A percentile compares a stretch with the other conserved stretches of the same genome.
Evolutionary conservation across 164 flowering plant species (phyloP).

Genomic region (Berberis thunbergii): DNA sequence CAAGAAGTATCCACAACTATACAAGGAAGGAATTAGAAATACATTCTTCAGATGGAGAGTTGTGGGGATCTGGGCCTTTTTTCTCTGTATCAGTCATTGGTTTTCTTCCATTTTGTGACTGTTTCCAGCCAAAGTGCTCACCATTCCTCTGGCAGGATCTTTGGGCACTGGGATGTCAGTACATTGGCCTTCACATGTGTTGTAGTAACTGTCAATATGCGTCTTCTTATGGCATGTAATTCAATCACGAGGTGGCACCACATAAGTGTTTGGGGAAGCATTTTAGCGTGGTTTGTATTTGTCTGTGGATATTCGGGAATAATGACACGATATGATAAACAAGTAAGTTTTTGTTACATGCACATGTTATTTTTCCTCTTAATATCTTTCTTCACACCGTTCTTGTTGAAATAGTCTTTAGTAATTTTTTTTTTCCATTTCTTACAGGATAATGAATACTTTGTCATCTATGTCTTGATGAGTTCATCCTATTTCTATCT

Average conservation of each 20-base stretch:
- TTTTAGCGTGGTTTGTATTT: slow-evolving; percentile 80
- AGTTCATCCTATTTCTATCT: slow-evolving; percentile 77
- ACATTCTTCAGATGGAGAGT: slow-evolving; percentile 80
- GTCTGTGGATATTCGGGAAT: slow-evolving; percentile 70
- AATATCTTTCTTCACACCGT: too few relatives aligned
- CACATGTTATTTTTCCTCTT: too few relatives aligned
- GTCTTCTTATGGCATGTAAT: slow-evolving; percentile 77
- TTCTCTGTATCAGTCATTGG: slow-evolving; percentile 71
- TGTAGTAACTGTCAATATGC: slow-evolving; percentile 82
- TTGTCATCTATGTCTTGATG: slow-evolving; percentile 71
- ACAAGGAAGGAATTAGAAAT: slow-evolving; percentile 80
- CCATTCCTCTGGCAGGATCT: slow-evolving; percentile 63
- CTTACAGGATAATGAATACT: slow-evolving; percentile 77
- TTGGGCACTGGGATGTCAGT: slow-evolving; percentile 97
- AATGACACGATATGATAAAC: slow-evolving; percentile 44
- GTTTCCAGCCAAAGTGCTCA: slow-evolving; percentile 42
- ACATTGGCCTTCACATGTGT: slow-evolving; percentile 86
- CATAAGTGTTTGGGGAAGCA: slow-evolving; percentile 82
- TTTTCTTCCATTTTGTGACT: slow-evolving; percentile 54
- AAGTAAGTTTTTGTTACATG: slow-evolving; percentile 28
- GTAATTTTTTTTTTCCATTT: slow-evolving; percentile 7
- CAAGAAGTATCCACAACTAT: slow-evolving; percentile 78
- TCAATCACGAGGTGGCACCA: slow-evolving; percentile 88
- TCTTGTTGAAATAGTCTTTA: neutral
- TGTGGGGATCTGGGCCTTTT: slow-evolving; percentile 72